phyloP scores from a whole-genome alignment of 148 eudicot species.

The Rhododendron williamsianum region DNA sequence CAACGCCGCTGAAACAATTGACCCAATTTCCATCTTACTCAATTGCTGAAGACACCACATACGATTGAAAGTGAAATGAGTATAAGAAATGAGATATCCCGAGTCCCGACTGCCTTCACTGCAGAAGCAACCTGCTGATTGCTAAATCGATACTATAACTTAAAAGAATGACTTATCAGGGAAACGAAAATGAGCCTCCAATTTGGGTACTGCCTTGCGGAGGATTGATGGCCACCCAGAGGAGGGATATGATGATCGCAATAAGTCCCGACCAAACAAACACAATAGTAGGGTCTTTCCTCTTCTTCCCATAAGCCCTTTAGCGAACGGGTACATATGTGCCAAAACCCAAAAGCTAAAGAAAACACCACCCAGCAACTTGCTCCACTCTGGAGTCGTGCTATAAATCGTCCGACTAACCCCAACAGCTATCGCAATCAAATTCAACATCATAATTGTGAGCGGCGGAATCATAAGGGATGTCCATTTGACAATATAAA shows the following conservation, averaged over 20 bases:
- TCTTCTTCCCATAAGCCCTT: slow-evolving; percentile 92
- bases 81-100: background rate
- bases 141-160: background rate
- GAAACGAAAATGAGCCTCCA: slow-evolving; percentile 85
- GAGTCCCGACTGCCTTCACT: background rate
- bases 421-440: slow-evolving; percentile 84
- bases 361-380: slow-evolving; percentile 81
- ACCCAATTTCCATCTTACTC: background rate
- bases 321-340: slow-evolving; percentile 83
- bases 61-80: background rate
- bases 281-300: slow-evolving; percentile 90
- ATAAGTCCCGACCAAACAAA: slow-evolving; percentile 88
- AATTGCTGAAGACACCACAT: background rate
- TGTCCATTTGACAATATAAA: slow-evolving; percentile 79
- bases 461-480: slow-evolving; percentile 88
- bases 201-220: slow-evolving; percentile 60
- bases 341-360: slow-evolving; percentile 95
- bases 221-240: slow-evolving; percentile 87
- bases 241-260: slow-evolving; percentile 81
- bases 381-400: slow-evolving; percentile 83
- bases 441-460: slow-evolving; percentile 68
- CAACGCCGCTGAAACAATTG: background rate
- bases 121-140: background rate
- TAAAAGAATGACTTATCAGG: slow-evolving; percentile 31
- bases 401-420: slow-evolving; percentile 84